phyloP scores from a whole-genome alignment of 2,329 filamentous ascomycete species.

The Colletotrichum kahawae region DNA sequence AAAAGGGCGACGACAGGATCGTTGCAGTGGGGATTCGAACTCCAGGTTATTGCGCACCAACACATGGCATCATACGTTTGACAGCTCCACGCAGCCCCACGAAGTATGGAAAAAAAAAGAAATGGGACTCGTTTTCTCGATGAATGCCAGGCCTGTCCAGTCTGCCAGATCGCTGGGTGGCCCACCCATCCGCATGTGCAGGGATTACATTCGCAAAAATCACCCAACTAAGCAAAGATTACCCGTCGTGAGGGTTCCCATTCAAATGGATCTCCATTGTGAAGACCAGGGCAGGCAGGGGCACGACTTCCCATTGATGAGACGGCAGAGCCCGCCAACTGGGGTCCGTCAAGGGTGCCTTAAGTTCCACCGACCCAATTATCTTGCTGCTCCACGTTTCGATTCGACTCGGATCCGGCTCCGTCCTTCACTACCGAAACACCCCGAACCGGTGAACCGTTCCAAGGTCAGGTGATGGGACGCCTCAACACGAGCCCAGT shows the following conservation, averaged over 20 bases:
- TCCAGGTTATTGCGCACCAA: slow-evolving; percentile 5
- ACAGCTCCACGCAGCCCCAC: slow-evolving; percentile 18
- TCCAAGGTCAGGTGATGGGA: background rate
- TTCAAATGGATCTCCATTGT: slow-evolving; percentile 9
- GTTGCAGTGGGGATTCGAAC: background rate
- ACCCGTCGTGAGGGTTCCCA: slow-evolving; percentile 9
- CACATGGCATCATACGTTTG: slow-evolving; percentile 21
- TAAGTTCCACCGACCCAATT: slow-evolving; percentile 1
- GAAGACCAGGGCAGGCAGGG: background rate
- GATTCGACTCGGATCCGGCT: slow-evolving; percentile 18
- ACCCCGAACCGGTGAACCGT: slow-evolving; percentile 4
- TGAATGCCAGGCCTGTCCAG: slow-evolving; percentile 15
- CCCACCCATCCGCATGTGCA: slow-evolving; percentile 13
- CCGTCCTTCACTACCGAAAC: slow-evolving; percentile 13
- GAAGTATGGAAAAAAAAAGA: slow-evolving; percentile 13
- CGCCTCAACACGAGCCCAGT: background rate
- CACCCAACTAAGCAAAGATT: slow-evolving; percentile 21
- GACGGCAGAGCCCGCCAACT: slow-evolving; percentile 23
- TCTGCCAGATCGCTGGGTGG: slow-evolving; percentile 22
- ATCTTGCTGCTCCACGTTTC: slow-evolving; percentile 9
- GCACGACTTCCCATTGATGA: slow-evolving; percentile 11
- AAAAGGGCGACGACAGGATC: background rate
- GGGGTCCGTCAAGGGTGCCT: slow-evolving; percentile 10
- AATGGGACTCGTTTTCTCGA: slow-evolving; percentile 18
- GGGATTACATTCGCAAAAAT: slow-evolving; percentile 17